Evolutionary conservation across 306 rosid species (phyloP).

Genomic region (Amphicarpaea edgeworthii): DNA sequence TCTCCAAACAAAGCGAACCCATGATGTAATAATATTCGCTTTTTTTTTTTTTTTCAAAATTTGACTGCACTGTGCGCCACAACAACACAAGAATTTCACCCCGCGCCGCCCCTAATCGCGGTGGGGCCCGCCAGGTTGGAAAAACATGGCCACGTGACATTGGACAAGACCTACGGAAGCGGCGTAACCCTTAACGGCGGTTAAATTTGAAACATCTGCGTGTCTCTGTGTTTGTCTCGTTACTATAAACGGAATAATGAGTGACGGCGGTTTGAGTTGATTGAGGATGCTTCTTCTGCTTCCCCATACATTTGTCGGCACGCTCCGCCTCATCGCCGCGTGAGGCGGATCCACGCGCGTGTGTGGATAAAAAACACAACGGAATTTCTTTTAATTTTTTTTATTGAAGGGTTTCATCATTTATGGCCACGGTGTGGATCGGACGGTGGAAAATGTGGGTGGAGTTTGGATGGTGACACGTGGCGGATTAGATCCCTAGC

Average conservation of each 20-base stretch:
- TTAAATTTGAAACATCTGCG: slow-evolving; percentile 44
- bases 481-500: slow-evolving; percentile 8
- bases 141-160: slow-evolving; percentile 2
- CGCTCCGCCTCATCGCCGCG: slow-evolving; percentile 43
- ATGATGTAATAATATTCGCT: slow-evolving; percentile 39
- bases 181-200: slow-evolving; percentile 47
- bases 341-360: slow-evolving; percentile 20
- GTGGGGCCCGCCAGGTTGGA: slow-evolving; percentile 39
- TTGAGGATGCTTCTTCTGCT: not conserved
- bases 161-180: not conserved
- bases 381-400: too few species aligned
- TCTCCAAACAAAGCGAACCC: not conserved
- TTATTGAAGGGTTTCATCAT: too few species aligned
- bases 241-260: slow-evolving; percentile 30
- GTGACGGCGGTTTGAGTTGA: slow-evolving; percentile 57
- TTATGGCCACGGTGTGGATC: too few species aligned
- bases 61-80: slow-evolving; percentile 48
- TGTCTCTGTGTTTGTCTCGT: not conserved
- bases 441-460: too few species aligned
- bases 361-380: too few species aligned
- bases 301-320: slow-evolving; percentile 46
- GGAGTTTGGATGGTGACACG: slow-evolving; percentile 4
- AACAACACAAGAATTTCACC: not conserved
- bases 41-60: slow-evolving; percentile 47
- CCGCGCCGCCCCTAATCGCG: slow-evolving; percentile 45